Base-by-base conservation (phyloP, 208 protist genomes). In the Trichomonas tenax region DNA sequence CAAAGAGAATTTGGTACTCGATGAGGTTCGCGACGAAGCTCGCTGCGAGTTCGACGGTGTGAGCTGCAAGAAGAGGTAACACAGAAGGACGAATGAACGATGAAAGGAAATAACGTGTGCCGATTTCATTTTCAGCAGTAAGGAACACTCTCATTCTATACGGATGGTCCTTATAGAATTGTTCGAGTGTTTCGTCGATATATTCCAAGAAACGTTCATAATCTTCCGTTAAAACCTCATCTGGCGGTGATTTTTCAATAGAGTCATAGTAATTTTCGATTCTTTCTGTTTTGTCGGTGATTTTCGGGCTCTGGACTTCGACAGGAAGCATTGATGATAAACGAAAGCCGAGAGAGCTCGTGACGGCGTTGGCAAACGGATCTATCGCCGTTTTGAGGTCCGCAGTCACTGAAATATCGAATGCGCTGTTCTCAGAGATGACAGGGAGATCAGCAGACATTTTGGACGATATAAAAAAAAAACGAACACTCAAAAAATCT, bases 91-190 rank as follows among this genome's bases (percentile, higher is more conserved):
- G 82, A 48, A 90, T 90, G 48, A 90, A 90, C 11, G 82, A 90
- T 48, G 82, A 90, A n/a, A 90, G 40, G 23, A 90, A 90, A 90
- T 90, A 90, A 9, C 36, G 4, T 1, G 82, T 48, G 10, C 41
- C 41, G n/a, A 48, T 90, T 90, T 90, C 82, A 36, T 90, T 90
- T 90, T 90, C 82, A 38, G 82, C 82, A 2, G 82, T 90, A 44
- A 90, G 41, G 23, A 90, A 90, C 15, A 90, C n/a, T 48, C 23
- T 9, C 36, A 90, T 21, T 48, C 82, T 9, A 23, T 48, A 90
- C 10, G 82, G 82, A 48, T 90, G 10, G 34, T 90, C 82, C 41
- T 90, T 90, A 48, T n/a, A 48, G 48, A 90, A 90, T 90, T 90
- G 82, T 8, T 44, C 23, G 48, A 90, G 82, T 23, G n/a, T 34